A percentile compares a stretch with the other conserved stretches of the same genome.
phyloP scores from a whole-genome alignment of 768 basidiomycete species.

The Lactarius hatsudake region DNA sequence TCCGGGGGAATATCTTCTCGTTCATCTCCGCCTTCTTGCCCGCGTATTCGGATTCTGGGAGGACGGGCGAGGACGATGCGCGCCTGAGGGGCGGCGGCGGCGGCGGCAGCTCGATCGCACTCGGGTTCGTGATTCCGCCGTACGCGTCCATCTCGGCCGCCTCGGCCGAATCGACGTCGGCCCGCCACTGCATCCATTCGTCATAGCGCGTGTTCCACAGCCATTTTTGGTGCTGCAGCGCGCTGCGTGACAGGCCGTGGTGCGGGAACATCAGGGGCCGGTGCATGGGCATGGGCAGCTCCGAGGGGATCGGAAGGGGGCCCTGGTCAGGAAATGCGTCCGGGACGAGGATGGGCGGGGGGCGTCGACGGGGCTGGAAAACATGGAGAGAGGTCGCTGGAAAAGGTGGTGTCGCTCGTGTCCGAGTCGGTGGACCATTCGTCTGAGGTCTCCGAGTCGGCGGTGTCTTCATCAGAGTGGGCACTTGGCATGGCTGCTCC shows the following conservation, averaged over 20 bases:
- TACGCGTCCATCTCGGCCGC: slow-evolving; percentile 25
- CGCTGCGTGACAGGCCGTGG: slow-evolving; percentile 62
- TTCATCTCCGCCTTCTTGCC: slow-evolving; percentile 25
- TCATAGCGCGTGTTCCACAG: slow-evolving; percentile 60
- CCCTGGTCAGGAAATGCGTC: slow-evolving; percentile 19
- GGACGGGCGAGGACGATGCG: slow-evolving; percentile 4
- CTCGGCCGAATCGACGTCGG: slow-evolving; percentile 23
- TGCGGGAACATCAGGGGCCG: slow-evolving; percentile 32
- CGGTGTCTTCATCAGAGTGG: slow-evolving; percentile 22
- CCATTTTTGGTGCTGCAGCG: slow-evolving; percentile 56
- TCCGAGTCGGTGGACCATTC: slow-evolving; percentile 29
- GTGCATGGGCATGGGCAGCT: neutral
- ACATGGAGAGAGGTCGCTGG: slow-evolving; percentile 10
- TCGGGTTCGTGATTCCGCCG: slow-evolving; percentile 27
- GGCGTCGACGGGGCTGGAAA: slow-evolving; percentile 9
- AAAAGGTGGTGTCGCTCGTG: slow-evolving; percentile 16
- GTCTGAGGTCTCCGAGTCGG: slow-evolving; percentile 26
- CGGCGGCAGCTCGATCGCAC: slow-evolving; percentile 12
- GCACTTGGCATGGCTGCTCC: neutral
- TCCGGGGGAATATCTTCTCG: slow-evolving; percentile 49
- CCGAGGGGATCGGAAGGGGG: neutral
- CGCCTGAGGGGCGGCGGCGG: neutral
- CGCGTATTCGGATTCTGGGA: slow-evolving; percentile 3
- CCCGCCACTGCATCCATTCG: slow-evolving; percentile 44
- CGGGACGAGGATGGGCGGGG: slow-evolving; percentile 16